A percentile compares a stretch with the other conserved stretches of the same genome.
Evolutionary conservation across 306 rosid species (phyloP).

Genomic region (Castanospermum australe): DNA sequence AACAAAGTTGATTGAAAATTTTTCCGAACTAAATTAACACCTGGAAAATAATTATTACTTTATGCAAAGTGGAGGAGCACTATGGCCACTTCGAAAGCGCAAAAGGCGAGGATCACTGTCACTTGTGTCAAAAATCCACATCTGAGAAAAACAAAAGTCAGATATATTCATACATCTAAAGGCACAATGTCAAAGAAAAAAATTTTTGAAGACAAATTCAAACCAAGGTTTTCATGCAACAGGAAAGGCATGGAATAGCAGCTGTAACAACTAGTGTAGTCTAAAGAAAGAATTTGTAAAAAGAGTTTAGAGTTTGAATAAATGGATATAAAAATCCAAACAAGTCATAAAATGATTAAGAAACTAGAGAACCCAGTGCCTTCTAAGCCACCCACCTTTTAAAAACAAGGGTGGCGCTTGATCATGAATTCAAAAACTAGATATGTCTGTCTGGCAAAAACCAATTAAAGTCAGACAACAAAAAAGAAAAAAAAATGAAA

Average conservation of each 20-base stretch:
- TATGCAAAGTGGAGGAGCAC: conserved; percentile 95
- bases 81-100: conserved; percentile 90
- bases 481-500: background rate
- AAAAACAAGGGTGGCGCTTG: background rate
- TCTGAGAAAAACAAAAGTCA: conserved; percentile 39
- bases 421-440: background rate
- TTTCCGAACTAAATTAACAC: conserved; percentile 20
- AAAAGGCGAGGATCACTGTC: conserved; percentile 92
- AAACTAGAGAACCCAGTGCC: background rate
- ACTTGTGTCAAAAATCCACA: conserved; percentile 95
- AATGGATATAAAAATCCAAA: background rate
- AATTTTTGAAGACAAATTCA: background rate
- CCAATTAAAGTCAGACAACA: conserved; percentile 1
- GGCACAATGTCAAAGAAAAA: background rate
- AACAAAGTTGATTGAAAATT: background rate
- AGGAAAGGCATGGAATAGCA: background rate
- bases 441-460: background rate
- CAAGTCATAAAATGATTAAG: background rate
- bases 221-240: background rate
- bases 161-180: background rate
- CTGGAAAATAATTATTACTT: conserved; percentile 53
- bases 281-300: background rate
- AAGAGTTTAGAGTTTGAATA: background rate
- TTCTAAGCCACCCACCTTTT: too few relatives aligned
- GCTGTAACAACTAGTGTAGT: background rate